Conservation (phyloP, 148 eudicot species). For the Amaranthus hypochondriacus region DNA sequence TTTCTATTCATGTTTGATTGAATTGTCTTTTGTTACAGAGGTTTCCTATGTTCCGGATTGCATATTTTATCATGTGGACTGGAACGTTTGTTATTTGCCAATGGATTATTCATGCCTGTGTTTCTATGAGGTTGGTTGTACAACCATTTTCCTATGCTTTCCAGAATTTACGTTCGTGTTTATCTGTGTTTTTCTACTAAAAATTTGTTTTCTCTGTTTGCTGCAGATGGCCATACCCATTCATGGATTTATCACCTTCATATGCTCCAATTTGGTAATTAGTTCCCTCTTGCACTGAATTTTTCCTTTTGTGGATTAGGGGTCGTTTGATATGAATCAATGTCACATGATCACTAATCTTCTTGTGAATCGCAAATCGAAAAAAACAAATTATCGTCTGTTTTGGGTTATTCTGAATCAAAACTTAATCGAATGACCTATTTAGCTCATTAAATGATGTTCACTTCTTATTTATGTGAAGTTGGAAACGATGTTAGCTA, state of each 20-base stretch:
- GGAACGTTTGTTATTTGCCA: constrained; percentile 59
- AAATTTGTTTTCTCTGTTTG: constrained; percentile 12
- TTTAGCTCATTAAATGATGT: no score
- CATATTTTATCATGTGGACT: constrained; percentile 70
- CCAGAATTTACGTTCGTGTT: neutral
- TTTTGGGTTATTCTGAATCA: no score
- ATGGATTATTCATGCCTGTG: constrained; percentile 76
- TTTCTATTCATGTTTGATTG: constrained; percentile 5
- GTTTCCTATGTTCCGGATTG: constrained; percentile 72
- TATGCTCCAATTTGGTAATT: constrained; percentile 78
- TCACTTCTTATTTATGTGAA: no score
- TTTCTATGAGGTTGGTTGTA: constrained; percentile 44
- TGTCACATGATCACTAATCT: no score
- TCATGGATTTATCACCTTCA: constrained; percentile 72
- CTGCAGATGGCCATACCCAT: constrained; percentile 86
- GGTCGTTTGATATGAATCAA: neutral
- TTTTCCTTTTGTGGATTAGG: neutral
- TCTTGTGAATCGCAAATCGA: no score
- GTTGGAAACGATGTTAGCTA: no score
- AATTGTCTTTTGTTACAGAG: constrained; percentile 38
- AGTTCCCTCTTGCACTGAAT: neutral
- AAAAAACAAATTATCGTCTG: no score
- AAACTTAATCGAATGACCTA: no score
- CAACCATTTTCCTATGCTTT: neutral
- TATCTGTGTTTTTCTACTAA: neutral